Evolutionary conservation across 768 basidiomycete genomes (phyloP), one percentile per base, ranked within the genome.

Genomic region (Mycena kentingensis): DNA sequence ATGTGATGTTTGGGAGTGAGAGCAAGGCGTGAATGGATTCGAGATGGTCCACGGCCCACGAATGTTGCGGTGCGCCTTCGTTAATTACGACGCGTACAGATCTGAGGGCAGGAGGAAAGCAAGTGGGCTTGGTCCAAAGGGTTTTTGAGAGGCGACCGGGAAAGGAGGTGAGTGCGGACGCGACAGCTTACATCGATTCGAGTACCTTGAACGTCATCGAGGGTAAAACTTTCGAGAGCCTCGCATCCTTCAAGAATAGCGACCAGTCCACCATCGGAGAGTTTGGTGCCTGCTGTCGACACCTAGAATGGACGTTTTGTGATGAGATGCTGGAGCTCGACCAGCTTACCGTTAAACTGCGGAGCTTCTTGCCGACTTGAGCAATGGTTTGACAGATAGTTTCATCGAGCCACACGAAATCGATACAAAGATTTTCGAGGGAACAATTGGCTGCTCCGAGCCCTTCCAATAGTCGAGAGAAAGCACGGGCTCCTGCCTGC

Each of bases 351-450:
- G 49, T 62, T 37, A 75, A 46, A 24, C 58, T 61, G 43, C 62
- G 64, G 18, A 73, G 49, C 46, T 64, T 67, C 42, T 61, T 50
- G 26, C 68, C 66, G n/a, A 68, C 69, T 24, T 55, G 52, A 26
- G 62, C 69, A 21, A 75, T 63, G 44, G 57, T 63, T 25, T 72
- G 63, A 54, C 73, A 73, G 15, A 75, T 51, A 19, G 53, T 38
- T 55, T 74, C 73, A 55, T 75, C 73, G 48, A 75, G 57, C 73
- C 73, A 75, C 21, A 73, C 60, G 42, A 73, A 69, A 57, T 74
- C 67, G 34, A 73, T 49, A 32, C 25, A 41, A n/a, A 74, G 51
- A 19, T 61, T 57, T 45, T 74, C 70, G 37, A 73, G 54, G 18
- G 55, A 29, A n/a, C 70, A 69, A 31, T 62, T 53, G 45, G 71